phyloP scores from a whole-genome alignment of 176 grass and related monocot genomes.

The Oryza longistaminata region DNA sequence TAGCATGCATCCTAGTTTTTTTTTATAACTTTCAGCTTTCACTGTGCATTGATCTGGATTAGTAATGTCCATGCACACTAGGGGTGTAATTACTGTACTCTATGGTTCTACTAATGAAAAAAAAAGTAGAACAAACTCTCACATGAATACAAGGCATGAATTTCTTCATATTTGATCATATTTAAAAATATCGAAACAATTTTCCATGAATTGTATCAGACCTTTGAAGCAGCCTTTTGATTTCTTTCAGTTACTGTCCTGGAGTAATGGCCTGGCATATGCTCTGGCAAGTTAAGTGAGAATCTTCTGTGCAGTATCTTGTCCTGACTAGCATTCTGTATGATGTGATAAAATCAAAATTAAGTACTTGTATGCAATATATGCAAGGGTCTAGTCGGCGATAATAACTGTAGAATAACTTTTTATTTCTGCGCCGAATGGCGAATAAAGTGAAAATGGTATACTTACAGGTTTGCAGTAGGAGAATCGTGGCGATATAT shows the following conservation, averaged over 20 bases:
- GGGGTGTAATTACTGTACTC: not conserved
- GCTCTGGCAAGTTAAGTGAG: conserved; percentile 56
- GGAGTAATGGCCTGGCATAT: conserved; percentile 10
- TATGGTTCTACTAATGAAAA: not conserved
- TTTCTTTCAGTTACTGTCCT: conserved; percentile 37
- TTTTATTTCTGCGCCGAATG: not conserved
- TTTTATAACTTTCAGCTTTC: conserved; percentile 2
- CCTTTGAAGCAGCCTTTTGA: conserved; percentile 48
- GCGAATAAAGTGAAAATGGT: not conserved
- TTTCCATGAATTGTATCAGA: conserved; percentile 23
- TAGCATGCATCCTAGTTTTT: not conserved
- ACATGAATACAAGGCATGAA: not conserved
- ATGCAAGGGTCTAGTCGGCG: not conserved
- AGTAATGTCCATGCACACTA: not conserved
- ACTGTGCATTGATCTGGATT: not conserved
- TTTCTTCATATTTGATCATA: not conserved
- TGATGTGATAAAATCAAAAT: conserved; percentile 1
- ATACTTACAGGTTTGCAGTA: conserved; percentile 69
- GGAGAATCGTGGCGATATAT: conserved; percentile 64
- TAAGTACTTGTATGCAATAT: not conserved
- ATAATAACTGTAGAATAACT: not conserved
- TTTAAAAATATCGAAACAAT: not conserved
- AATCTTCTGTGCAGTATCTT: conserved; percentile 47
- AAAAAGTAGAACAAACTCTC: not conserved
- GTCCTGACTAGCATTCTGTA: conserved; percentile 45